Conservation (phyloP, 2,329 filamentous ascomycete species). For the Cadophora sp. region DNA sequence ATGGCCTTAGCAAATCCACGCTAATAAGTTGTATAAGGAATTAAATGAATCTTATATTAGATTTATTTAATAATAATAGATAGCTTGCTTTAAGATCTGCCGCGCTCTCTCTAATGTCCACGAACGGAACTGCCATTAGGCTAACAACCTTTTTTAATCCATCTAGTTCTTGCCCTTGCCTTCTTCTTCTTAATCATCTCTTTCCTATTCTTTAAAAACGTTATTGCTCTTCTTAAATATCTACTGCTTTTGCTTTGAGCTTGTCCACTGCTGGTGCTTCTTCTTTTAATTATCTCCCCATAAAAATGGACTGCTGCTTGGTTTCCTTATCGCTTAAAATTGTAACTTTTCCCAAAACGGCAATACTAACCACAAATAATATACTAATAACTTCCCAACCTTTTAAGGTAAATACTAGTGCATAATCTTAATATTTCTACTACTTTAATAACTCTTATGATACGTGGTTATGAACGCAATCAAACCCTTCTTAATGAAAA, state of each 20-base stretch:
- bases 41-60: not conserved
- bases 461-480: slow-evolving; percentile 38
- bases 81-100: not conserved
- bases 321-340: no score
- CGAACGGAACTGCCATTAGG: not conserved
- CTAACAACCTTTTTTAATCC: not conserved
- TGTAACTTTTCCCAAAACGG: no score
- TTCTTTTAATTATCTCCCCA: slow-evolving; percentile 27
- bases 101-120: not conserved
- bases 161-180: not conserved
- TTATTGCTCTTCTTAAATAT: not conserved
- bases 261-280: slow-evolving; percentile 27
- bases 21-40: no score
- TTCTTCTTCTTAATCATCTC: not conserved
- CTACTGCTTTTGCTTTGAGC: slow-evolving; percentile 17
- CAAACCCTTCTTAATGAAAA: slow-evolving; percentile 29
- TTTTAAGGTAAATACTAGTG: slow-evolving; percentile 40
- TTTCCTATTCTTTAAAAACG: not conserved
- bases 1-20: no score
- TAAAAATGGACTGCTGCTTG: slow-evolving; percentile 9
- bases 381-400: no score
- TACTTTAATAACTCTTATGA: slow-evolving; percentile 37
- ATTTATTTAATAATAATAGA: slow-evolving; percentile 20
- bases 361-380: no score
- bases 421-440: slow-evolving; percentile 39